Base-by-base conservation (phyloP, 1,284 basidiomycete genomes). In the Cystobasidiaceae sp. region DNA sequence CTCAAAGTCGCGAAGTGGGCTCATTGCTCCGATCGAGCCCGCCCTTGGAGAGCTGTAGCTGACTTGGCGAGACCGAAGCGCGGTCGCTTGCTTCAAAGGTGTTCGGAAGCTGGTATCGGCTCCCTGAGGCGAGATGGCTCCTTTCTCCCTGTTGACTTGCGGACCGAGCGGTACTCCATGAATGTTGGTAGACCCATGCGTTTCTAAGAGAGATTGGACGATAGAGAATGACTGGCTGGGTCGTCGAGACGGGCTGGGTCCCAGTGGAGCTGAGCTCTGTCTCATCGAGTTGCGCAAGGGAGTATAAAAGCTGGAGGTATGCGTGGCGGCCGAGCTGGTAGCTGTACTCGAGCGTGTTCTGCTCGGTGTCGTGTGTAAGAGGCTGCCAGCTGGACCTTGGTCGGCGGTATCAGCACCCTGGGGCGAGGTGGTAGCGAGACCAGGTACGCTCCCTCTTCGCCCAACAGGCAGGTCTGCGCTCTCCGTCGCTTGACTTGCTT, bases 261-360 rank as follows among this genome's bases (percentile, higher is more conserved):
- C 39, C 21, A 17, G 17, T 8, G 11, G 23, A 8, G 13, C 30
- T 25, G 54, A 44, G n/a, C 44, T 19, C 39, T 56, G 54, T 17
- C 54, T 37, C 54, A 56, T 39, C 7, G 54, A 56, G 4, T 37
- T 34, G 25, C 54, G 37, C 19, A 56, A 41, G 30, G 54, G 54
- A 8, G 54, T 56, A 28, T 56, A 56, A 27, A 56, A 56, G 27
- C 44, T 56, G 8, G 54, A 56, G 32, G 54, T 37, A 32, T 56
- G 54, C 13, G 54, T 56, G 33, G 56, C 56, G n/a, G 56, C 56
- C 45, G 32, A 23, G 34, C 45, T 52, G 5, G 45, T 51, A 3
- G 49, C 45, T 17, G 49, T 61, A 21, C 59, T 61, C 1, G 59
- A 61, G 19, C 59, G 59, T 2, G 48, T 61, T 17, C 59, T 6